Conservation (phyloP, 352 stramenopile genomes). For the Phytopythium boreale region DNA sequence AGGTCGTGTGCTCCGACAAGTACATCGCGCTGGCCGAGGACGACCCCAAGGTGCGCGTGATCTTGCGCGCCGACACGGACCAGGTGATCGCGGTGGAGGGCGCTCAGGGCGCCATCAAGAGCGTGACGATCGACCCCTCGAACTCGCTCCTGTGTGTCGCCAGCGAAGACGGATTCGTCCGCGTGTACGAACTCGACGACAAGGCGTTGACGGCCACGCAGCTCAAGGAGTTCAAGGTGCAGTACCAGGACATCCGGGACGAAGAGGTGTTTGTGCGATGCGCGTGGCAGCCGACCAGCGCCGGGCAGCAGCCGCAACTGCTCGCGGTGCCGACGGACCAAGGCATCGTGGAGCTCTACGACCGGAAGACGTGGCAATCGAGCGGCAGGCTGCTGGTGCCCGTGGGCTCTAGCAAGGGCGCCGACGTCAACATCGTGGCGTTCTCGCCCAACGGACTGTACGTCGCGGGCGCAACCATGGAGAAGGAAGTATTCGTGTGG, state of each 20-base stretch:
- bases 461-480: constrained; percentile 57
- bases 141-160: constrained; percentile 66
- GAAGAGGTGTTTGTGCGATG: constrained; percentile 66
- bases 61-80: constrained; percentile 50
- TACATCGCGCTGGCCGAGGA: constrained; percentile 76
- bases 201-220: constrained; percentile 34
- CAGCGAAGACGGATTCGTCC: constrained; percentile 67
- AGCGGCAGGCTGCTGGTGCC: constrained; percentile 46
- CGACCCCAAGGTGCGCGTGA: constrained; percentile 66
- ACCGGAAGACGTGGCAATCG: constrained; percentile 43
- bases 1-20: constrained; percentile 55
- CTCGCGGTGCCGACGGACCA: constrained; percentile 66
- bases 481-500: constrained; percentile 79
- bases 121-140: constrained; percentile 55
- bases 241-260: constrained; percentile 53
- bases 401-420: constrained; percentile 36
- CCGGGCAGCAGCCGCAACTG: constrained; percentile 18
- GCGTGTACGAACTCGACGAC: constrained; percentile 59
- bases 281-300: constrained; percentile 47
- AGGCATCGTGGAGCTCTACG: constrained; percentile 66
- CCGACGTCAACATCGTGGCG: constrained; percentile 64
- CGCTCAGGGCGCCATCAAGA: constrained; percentile 68
- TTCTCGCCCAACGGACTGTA: constrained; percentile 85
- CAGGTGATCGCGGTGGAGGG: constrained; percentile 62
- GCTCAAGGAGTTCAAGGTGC: constrained; percentile 46